These are phyloP conservation scores for Urtica urens DNA, from an alignment of 306 rosid species.

Conservation along the genomic window DNA sequence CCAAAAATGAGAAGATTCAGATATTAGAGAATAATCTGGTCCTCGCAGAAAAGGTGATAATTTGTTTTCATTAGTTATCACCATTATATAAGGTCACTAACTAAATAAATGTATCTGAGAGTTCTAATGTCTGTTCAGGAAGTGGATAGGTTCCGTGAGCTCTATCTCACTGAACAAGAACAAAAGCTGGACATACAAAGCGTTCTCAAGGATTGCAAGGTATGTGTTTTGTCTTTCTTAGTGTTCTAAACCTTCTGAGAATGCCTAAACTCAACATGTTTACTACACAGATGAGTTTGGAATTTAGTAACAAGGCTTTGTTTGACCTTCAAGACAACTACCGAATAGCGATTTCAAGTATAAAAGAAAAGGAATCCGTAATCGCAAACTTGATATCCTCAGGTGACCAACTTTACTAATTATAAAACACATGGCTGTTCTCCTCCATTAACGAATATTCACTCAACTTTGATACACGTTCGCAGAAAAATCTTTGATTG, in stretches of 20 bases:
- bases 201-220: conserved; percentile 76
- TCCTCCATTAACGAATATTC: conserved; percentile 5
- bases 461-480: conserved; percentile 10
- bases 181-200: conserved; percentile 56
- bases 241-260: not conserved
- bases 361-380: conserved; percentile 64
- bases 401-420: too few relatives aligned
- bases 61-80: not conserved
- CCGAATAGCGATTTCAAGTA: conserved; percentile 32
- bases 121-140: conserved; percentile 42
- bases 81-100: not conserved
- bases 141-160: conserved; percentile 62
- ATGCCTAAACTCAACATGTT: not conserved
- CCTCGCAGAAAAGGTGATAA: conserved; percentile 50
- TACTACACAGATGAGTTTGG: conserved; percentile 46
- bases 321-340: conserved; percentile 64
- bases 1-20: conserved; percentile 65
- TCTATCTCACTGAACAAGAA: conserved; percentile 64
- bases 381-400: conserved; percentile 64
- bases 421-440: too few relatives aligned
- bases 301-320: conserved; percentile 37
- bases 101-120: not conserved
- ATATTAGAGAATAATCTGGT: conserved; percentile 66
- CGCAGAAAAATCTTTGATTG: conserved; percentile 64
- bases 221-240: conserved; percentile 1